Evolutionary conservation across 331 rosid species (phyloP).

Genomic region (Quercus lobata): DNA sequence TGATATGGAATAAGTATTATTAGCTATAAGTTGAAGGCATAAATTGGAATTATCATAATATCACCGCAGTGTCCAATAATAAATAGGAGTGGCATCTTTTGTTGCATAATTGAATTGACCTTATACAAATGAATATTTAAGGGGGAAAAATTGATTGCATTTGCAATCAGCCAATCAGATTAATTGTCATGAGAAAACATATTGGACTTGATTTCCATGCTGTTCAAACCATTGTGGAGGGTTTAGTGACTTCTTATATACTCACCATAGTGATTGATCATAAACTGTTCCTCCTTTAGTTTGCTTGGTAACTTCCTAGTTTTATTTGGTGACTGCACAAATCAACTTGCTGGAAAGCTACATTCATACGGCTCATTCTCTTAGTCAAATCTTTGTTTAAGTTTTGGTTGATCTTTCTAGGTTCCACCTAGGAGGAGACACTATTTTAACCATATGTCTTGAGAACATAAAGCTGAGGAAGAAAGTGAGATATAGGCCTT

Average conservation of each 20-base stretch:
- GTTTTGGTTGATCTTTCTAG: not conserved
- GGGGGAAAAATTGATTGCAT: not conserved
- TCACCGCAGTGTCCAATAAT: not conserved
- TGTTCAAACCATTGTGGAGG: not conserved
- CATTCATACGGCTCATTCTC: not conserved
- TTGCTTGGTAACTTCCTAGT: not conserved
- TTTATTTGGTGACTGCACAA: not conserved
- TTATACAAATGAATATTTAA: not conserved
- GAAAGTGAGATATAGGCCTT: too few species aligned
- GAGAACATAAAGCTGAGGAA: not conserved
- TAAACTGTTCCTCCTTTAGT: not conserved
- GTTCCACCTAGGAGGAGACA: not conserved
- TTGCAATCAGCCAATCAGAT: not conserved
- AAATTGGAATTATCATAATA: not conserved
- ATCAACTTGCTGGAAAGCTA: not conserved
- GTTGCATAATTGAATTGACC: not conserved
- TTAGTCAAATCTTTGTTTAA: not conserved
- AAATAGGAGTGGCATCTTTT: not conserved
- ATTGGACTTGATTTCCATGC: not conserved
- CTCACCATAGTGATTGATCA: not conserved
- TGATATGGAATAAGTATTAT: not conserved
- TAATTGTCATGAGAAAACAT: not conserved
- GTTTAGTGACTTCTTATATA: not conserved
- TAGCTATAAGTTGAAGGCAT: not conserved
- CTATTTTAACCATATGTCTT: not conserved